Evolutionary conservation across 192 early-diverging fungal species (phyloP).

Genomic region (Gigaspora rosea): DNA sequence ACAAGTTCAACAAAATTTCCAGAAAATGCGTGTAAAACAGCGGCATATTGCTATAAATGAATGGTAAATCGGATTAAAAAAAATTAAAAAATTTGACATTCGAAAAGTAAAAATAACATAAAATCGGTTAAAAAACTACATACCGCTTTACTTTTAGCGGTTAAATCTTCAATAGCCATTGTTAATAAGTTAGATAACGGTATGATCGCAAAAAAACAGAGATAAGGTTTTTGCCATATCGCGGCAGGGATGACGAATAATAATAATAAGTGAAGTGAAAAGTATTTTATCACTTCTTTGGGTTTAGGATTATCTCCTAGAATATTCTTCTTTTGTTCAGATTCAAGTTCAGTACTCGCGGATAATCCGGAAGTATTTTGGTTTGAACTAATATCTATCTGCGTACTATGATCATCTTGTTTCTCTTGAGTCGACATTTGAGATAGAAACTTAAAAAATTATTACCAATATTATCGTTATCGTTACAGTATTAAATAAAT

Average conservation of each 20-base stretch:
- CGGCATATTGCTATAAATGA: constrained; percentile 3
- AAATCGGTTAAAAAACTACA: not conserved
- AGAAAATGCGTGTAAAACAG: constrained; percentile 43
- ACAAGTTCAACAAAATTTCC: constrained; percentile 44
- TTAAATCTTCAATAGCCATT: constrained; percentile 15
- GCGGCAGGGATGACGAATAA: not conserved
- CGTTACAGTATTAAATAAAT: too few relatives aligned
- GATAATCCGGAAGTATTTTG: too few relatives aligned
- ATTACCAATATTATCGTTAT: too few relatives aligned
- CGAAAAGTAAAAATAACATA: not conserved
- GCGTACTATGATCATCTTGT: too few relatives aligned
- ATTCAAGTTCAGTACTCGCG: too few relatives aligned
- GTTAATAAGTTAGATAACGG: constrained; percentile 17
- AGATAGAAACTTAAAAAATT: too few relatives aligned
- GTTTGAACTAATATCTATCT: too few relatives aligned
- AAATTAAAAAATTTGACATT: not conserved
- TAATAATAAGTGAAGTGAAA: not conserved
- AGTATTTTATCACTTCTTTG: too few relatives aligned
- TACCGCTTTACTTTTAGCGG: not conserved
- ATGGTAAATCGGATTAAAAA: not conserved
- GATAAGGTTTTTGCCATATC: not conserved
- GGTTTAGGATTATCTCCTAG: too few relatives aligned
- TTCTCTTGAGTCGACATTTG: too few relatives aligned
- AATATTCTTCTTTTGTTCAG: too few relatives aligned
- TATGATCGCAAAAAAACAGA: constrained; percentile 19